Evolutionary conservation across 345 rosid genomes (phyloP), one percentile per base, ranked within the genome.

Genomic region (Clausena lansium): DNA sequence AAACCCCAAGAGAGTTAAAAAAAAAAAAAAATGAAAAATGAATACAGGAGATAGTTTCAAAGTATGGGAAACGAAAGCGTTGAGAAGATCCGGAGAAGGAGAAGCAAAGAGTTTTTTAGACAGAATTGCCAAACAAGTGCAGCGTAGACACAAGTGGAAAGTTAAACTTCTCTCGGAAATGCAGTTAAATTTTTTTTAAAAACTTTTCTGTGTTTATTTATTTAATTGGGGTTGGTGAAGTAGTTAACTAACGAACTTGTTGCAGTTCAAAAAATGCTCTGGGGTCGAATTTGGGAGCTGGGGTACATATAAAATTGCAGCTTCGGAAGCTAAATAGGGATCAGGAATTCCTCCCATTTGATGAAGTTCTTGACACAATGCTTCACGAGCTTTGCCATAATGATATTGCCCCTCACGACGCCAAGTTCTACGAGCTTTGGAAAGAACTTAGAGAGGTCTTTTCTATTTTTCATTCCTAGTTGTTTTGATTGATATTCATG

Each of bases 321-420:
- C 95, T 96, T 57, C 79, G 99, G 28, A 88, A 90, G 78, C 90
- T 85, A 1, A 92, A 89, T 73, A 80, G 89, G 35, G 97, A 94
- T 27, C 73, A 33, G 73, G 93, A 86, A 60, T 96, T 96, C 83
- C 82, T 82, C 61, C 91, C 97, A 2, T 92, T 82, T 47, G 85
- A 91, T 84, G 84, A 89, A 77, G 81, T 96, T 77, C 93, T 94
- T 11, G 97, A 94, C 85, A 94, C 99, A 2, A 92, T 94, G 98
- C 98, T 92, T 84, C 99, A 94, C 35, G 97, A 96, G 84, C 94
- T 96, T 61, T 94, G 97, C 79, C 99, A 94, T 78, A 96, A 90
- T 78, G 92, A 33, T 38, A 94, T 89, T 60, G 93, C 91, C 79
- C 95, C 98, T 86, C 98, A 94, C 28, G 91, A 94, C 70, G 94